Conservation (phyloP, 23 red algal species). For the Gracilaria vermiculophylla region DNA sequence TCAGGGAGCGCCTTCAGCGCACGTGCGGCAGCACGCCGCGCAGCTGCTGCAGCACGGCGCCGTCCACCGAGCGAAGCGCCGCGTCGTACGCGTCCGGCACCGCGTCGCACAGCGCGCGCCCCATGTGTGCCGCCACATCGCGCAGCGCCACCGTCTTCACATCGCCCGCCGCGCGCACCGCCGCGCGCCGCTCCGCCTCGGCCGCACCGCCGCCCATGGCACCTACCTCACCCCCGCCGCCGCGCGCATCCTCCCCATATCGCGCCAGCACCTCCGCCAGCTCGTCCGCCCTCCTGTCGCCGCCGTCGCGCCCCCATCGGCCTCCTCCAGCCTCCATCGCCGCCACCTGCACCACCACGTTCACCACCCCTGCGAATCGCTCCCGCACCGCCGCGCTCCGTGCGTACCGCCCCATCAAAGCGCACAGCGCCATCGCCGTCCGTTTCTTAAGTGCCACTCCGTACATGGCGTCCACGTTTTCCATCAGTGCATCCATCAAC, state of each 20-base stretch:
- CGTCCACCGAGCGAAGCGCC: constrained; percentile 6
- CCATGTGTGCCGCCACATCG: background rate
- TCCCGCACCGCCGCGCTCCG: constrained; percentile 12
- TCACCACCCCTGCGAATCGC: constrained; percentile 20
- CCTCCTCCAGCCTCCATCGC: constrained; percentile 10
- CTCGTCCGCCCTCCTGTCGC: background rate
- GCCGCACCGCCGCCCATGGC: background rate
- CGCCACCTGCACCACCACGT: constrained; percentile 40
- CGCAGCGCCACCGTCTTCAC: background rate
- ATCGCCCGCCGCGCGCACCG: background rate
- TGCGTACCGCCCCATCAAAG: background rate
- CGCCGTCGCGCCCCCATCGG: background rate
- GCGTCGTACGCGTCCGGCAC: background rate
- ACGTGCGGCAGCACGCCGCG: background rate
- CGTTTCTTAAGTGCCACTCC: constrained; percentile 9
- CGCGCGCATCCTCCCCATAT: background rate
- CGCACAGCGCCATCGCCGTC: constrained; percentile 14
- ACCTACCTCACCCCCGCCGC: background rate
- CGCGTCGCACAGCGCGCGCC: background rate
- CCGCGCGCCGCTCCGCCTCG: background rate
- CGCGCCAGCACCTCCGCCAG: background rate
- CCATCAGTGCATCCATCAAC: constrained; percentile 27
- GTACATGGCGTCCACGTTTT: constrained; percentile 59
- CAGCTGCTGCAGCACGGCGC: constrained; percentile 11
- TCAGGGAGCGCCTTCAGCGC: too few species aligned